These are phyloP conservation scores for Sarocladium kiliense DNA, from an alignment of 2,329 filamentous ascomycete species.

Conservation along the genomic window DNA sequence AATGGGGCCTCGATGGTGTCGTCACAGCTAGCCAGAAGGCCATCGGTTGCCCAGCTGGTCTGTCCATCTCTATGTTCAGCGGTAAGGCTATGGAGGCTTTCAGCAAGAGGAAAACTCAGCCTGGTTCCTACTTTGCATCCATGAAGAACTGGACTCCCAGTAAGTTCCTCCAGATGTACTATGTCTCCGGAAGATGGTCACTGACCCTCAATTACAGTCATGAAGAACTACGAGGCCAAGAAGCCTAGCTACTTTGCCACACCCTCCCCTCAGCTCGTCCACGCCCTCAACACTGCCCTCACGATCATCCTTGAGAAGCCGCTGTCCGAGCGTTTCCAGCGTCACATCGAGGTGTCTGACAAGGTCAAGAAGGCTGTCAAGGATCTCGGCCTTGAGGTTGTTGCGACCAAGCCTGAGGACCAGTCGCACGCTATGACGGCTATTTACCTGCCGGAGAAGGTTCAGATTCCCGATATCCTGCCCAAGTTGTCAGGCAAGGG, in stretches of 20 bases:
- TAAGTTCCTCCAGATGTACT: constrained; percentile 35
- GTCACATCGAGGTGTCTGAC: constrained; percentile 73
- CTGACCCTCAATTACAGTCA: constrained; percentile 50
- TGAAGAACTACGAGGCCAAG: constrained; percentile 98
- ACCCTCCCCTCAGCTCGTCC: constrained; percentile 88
- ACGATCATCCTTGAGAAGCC: constrained; percentile 79
- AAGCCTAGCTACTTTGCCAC: constrained; percentile 98
- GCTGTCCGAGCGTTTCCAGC: constrained; percentile 75
- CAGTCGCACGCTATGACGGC: constrained; percentile 98
- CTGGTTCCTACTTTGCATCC: constrained; percentile 87
- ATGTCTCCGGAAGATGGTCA: background rate
- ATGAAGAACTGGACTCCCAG: constrained; percentile 97
- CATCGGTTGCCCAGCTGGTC: constrained; percentile 88
- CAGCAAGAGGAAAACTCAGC: constrained; percentile 73
- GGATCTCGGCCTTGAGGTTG: constrained; percentile 78
- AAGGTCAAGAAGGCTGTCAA: constrained; percentile 79
- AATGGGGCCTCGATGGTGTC: constrained; percentile 88
- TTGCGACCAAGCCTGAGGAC: constrained; percentile 79
- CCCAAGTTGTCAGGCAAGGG: constrained; percentile 81
- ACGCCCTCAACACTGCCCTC: constrained; percentile 84
- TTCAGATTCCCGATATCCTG: constrained; percentile 76
- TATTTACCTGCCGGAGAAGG: constrained; percentile 83
- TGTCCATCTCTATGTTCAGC: constrained; percentile 93
- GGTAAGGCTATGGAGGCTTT: constrained; percentile 78
- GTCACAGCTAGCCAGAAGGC: constrained; percentile 95